Percentiles rank a stretch among this genome's conserved stretches.
These are phyloP conservation scores for Ophiocordyceps polyrhachis-furcata DNA, from an alignment of 2,329 filamentous ascomycete genomes.

Conservation along the genomic window DNA sequence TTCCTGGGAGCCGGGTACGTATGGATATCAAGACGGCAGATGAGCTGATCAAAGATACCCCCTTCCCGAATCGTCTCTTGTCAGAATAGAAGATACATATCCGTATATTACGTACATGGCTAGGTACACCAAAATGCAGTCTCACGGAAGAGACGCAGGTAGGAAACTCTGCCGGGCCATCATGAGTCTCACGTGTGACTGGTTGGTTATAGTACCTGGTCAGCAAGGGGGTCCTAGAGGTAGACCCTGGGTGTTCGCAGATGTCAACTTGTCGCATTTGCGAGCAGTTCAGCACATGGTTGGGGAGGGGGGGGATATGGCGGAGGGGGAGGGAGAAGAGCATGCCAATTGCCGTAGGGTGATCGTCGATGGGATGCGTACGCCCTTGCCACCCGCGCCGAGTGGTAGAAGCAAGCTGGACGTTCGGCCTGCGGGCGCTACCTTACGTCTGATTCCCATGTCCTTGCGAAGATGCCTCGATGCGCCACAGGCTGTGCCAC, in stretches of 20 bases:
- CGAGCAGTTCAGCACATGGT: too few relatives aligned
- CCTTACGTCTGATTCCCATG: background rate
- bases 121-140: background rate
- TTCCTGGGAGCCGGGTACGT: background rate
- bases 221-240: background rate
- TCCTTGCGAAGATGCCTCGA: background rate
- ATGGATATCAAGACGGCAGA: background rate
- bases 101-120: background rate
- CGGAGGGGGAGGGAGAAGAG: too few relatives aligned
- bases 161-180: background rate
- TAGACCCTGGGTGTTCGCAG: background rate
- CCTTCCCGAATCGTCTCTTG: background rate
- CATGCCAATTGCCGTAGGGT: background rate
- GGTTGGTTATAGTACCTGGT: background rate
- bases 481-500: background rate
- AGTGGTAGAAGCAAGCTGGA: background rate
- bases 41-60: background rate
- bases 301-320: too few relatives aligned
- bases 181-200: background rate
- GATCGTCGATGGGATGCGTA: slow-evolving; percentile 1
- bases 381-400: background rate
- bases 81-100: background rate
- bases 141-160: background rate
- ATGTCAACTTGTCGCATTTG: background rate
- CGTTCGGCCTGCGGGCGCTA: background rate